Base-by-base conservation (phyloP, 805 yeast species). In the Komagataella ulmi region DNA sequence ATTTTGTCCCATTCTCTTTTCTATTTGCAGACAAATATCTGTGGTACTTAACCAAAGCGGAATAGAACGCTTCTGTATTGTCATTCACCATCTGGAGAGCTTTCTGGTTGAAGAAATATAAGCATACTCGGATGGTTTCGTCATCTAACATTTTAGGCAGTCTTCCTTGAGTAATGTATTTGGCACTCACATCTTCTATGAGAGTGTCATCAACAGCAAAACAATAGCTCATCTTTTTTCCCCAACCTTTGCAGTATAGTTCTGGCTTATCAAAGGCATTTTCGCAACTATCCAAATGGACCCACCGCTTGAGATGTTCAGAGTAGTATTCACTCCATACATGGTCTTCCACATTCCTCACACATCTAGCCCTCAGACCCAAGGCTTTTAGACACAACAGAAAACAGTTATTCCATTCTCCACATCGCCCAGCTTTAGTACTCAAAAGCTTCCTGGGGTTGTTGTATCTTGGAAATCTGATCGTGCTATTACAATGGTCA, bases 251-350 rank as follows among this genome's bases (percentile, higher is more conserved):
- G 49, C 83, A 76, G 61, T 90, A 90, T 14, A 89, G 68, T 19
- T 71, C 62, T 0, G 97, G 97, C 54, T 87, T 79, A 64, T 91
- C 95, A 66, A 74, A 88, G 0, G 90, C 81, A 49, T 80, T 83
- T 58, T 90, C 98, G 63, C 98, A 91, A 7, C 88, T 78, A 60
- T 90, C 98, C 17, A 86, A 69, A 64, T 91, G 98, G 17, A 90
- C 73, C 97, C 98, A 91, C 51, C 88, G 66, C 47, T 74, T 65
- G 56, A 77, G 69, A 18, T 67, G 59, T 0, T 59, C 63, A 1
- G 95, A 85, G 62, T 79, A 90, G 58, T 85, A 83, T 61, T 91
- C 98, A 59, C 95, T 85, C 98, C 98, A 91, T 1, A 88, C 97
- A 63, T 91, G 98, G 63, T 91, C 98, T 62, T 91, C 98, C 6